Evolutionary conservation across 768 basidiomycete species (phyloP).

Genomic region (Tremella fuciformis): DNA sequence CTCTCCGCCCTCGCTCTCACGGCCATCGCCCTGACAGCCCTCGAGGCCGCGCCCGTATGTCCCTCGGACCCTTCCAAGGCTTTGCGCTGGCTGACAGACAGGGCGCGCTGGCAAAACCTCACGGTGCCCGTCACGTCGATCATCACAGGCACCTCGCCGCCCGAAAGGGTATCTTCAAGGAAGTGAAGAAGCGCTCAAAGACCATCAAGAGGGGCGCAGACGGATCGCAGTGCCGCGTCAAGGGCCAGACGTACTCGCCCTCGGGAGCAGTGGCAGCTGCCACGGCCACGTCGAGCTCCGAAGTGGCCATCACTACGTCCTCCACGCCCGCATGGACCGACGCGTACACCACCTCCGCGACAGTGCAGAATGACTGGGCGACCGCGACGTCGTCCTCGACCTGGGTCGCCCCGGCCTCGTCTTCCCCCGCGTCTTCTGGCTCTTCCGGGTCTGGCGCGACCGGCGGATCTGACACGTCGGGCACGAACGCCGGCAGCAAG

Average conservation of each 20-base stretch:
- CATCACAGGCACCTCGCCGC: conserved; percentile 37
- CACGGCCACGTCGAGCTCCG: background rate
- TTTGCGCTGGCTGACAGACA: conserved; percentile 8
- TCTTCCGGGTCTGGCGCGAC: background rate
- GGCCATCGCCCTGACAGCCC: conserved; percentile 28
- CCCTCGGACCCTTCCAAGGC: background rate
- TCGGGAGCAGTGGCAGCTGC: background rate
- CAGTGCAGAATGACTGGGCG: conserved; percentile 37
- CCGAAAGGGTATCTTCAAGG: conserved; percentile 17
- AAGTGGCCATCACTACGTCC: conserved; percentile 6
- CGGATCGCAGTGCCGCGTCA: conserved; percentile 37
- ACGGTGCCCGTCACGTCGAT: conserved; percentile 10
- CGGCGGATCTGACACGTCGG: conserved; percentile 24
- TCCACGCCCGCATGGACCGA: conserved; percentile 11
- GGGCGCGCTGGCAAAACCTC: conserved; percentile 14
- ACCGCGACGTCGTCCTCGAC: conserved; percentile 17
- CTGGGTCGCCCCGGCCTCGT: background rate
- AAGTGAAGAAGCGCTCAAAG: conserved; percentile 17
- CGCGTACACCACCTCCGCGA: conserved; percentile 40
- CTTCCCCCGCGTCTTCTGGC: conserved; percentile 11
- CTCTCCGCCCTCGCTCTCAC: conserved; percentile 40
- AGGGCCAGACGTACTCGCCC: conserved; percentile 17
- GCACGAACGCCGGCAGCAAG: conserved; percentile 54
- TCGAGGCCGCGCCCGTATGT: conserved; percentile 38
- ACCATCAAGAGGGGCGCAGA: conserved; percentile 27